A percentile compares a stretch with the other conserved stretches of the same genome.
These are phyloP conservation scores for Zizania palustris DNA, from an alignment of 202 grass and related monocot species.

Conservation along the genomic window DNA sequence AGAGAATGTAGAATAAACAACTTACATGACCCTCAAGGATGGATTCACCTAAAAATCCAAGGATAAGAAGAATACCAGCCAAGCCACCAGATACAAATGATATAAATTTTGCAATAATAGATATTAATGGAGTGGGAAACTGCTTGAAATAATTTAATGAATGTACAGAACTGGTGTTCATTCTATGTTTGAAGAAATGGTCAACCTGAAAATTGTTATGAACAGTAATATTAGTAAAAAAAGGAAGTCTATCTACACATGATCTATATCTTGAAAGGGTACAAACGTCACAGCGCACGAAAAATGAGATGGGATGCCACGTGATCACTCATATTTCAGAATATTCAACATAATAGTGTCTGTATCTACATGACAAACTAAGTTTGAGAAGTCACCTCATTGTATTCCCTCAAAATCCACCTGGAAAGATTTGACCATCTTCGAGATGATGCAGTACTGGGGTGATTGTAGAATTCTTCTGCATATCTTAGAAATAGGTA, in stretches of 20 bases:
- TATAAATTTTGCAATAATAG: slow-evolving; percentile 71
- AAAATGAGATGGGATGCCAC: slow-evolving; percentile 4
- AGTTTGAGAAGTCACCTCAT: slow-evolving; percentile 53
- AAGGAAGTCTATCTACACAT: slow-evolving; percentile 3
- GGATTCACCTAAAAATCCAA: slow-evolving; percentile 74
- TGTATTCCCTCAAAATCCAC: slow-evolving; percentile 84
- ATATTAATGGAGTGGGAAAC: slow-evolving; percentile 69
- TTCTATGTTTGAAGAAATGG: slow-evolving; percentile 74
- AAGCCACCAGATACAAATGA: slow-evolving; percentile 80
- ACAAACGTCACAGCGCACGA: background rate
- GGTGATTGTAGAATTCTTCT: slow-evolving; percentile 79
- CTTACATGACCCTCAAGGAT: slow-evolving; percentile 85
- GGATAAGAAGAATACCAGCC: slow-evolving; percentile 68
- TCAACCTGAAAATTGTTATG: slow-evolving; percentile 60
- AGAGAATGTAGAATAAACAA: background rate
- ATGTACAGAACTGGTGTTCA: slow-evolving; percentile 59
- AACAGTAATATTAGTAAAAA: background rate
- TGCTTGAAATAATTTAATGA: slow-evolving; percentile 79
- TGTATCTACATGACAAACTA: background rate
- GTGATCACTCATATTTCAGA: background rate
- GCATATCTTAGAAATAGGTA: slow-evolving; percentile 79
- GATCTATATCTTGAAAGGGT: background rate
- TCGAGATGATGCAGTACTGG: slow-evolving; percentile 71
- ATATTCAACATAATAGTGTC: background rate
- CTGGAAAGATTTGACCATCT: slow-evolving; percentile 79